These are phyloP conservation scores for Aspergillus proliferans DNA, from an alignment of 2,329 filamentous ascomycete genomes.

Conservation along the genomic window DNA sequence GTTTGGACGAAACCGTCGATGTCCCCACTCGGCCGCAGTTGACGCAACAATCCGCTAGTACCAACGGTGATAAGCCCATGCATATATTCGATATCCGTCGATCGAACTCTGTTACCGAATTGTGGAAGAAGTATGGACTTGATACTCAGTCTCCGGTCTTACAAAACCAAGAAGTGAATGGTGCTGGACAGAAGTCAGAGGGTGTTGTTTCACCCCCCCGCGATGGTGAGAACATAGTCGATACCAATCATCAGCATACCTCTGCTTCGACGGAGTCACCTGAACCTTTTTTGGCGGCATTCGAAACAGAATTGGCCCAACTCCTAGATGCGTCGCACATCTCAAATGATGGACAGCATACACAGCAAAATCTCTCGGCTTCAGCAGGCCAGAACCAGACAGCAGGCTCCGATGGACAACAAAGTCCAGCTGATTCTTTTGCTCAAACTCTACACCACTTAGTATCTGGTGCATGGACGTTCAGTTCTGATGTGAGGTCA, in stretches of 20 bases:
- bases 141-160: constrained; percentile 2
- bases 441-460: constrained; percentile 28
- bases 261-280: constrained; percentile 14
- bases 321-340: constrained; percentile 21
- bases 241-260: neutral
- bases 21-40: constrained; percentile 5
- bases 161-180: constrained; percentile 1
- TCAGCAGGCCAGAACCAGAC: constrained; percentile 7
- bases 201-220: neutral
- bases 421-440: constrained; percentile 26
- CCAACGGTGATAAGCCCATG: constrained; percentile 23
- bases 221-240: neutral
- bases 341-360: constrained; percentile 2
- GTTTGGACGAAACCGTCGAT: constrained; percentile 38
- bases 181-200: neutral
- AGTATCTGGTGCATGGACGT: constrained; percentile 26
- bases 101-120: constrained; percentile 32
- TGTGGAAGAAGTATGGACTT: constrained; percentile 32
- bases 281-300: constrained; percentile 32
- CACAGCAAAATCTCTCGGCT: constrained; percentile 8
- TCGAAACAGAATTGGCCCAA: constrained; percentile 34
- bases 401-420: constrained; percentile 8
- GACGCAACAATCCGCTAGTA: constrained; percentile 5
- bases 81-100: constrained; percentile 44
- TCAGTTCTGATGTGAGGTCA: constrained; percentile 31